phyloP scores from a whole-genome alignment of 495 filamentous ascomycete genomes.

The Aspergillus olivimuriae region DNA sequence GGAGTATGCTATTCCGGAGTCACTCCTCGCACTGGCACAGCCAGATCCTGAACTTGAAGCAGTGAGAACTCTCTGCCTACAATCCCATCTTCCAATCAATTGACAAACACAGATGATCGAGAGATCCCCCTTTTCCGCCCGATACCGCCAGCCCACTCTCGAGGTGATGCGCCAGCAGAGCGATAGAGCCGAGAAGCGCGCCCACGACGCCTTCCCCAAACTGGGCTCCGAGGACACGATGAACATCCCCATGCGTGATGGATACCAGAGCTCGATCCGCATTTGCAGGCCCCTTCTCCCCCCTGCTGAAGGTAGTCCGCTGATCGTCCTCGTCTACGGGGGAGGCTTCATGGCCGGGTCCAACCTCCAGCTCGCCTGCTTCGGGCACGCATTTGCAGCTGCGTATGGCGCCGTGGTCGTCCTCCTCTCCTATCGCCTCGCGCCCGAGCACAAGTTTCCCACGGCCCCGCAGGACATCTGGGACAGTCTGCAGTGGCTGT shows the following conservation, averaged over 20 bases:
- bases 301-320: constrained; percentile 24
- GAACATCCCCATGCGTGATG: constrained; percentile 38
- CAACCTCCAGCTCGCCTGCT: constrained; percentile 20
- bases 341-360: constrained; percentile 38
- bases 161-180: constrained; percentile 3
- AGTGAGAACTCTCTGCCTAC: too few relatives aligned
- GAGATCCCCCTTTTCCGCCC: too few relatives aligned
- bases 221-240: constrained; percentile 14
- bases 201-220: constrained; percentile 9
- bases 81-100: too few relatives aligned
- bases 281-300: constrained; percentile 26
- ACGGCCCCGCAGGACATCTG: constrained; percentile 39
- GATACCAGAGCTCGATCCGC: constrained; percentile 26
- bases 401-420: constrained; percentile 25
- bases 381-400: constrained; percentile 23
- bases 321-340: constrained; percentile 38
- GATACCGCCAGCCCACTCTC: too few relatives aligned
- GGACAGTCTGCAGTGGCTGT: constrained; percentile 46
- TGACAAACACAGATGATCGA: too few relatives aligned
- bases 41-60: too few relatives aligned
- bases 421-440: constrained; percentile 38
- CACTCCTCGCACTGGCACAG: too few relatives aligned
- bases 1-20: too few relatives aligned
- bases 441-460: constrained; percentile 45
- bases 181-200: constrained; percentile 3